Evolutionary conservation across 352 stramenopile species (phyloP).

Genomic region (Pythium rhizo-oryzae): DNA sequence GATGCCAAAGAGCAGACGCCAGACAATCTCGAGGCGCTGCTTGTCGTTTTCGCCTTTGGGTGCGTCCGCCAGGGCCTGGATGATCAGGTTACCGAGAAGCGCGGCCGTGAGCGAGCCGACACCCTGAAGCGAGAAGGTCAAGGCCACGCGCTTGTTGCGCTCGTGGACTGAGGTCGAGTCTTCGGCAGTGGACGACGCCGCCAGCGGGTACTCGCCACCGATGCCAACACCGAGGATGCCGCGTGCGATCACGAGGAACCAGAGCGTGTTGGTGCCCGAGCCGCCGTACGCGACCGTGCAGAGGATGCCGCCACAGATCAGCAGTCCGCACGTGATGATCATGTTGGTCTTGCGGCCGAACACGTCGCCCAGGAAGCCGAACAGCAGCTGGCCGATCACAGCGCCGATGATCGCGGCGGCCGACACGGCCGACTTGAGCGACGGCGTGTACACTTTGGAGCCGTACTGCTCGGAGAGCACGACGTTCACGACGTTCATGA

Average conservation of each 20-base stretch:
- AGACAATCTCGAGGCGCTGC: conserved; percentile 23
- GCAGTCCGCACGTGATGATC: conserved; percentile 41
- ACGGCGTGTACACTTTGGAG: no score
- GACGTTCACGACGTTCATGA: no score
- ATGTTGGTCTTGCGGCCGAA: conserved; percentile 46
- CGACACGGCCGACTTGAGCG: no score
- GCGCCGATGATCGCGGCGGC: not conserved
- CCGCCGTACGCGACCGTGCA: conserved; percentile 40
- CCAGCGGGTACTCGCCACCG: conserved; percentile 40
- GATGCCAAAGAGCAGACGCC: conserved; percentile 54
- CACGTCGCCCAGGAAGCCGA: conserved; percentile 41
- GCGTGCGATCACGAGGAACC: conserved; percentile 33
- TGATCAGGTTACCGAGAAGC: conserved; percentile 29
- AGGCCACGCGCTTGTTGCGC: conserved; percentile 38
- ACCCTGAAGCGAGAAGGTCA: conserved; percentile 46
- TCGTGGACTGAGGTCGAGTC: conserved; percentile 36
- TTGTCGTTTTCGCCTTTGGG: conserved; percentile 33
- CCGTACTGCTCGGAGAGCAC: no score
- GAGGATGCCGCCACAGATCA: conserved; percentile 41
- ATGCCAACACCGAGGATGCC: conserved; percentile 33
- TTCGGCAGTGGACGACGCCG: conserved; percentile 38
- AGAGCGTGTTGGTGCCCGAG: conserved; percentile 36
- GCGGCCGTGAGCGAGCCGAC: conserved; percentile 37
- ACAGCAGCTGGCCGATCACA: conserved; percentile 41
- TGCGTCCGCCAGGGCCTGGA: conserved; percentile 33